Percentiles rank a stretch among this genome's conserved stretches.
Conservation (phyloP, 306 rosid species). For the Cyamopsis tetragonoloba region DNA sequence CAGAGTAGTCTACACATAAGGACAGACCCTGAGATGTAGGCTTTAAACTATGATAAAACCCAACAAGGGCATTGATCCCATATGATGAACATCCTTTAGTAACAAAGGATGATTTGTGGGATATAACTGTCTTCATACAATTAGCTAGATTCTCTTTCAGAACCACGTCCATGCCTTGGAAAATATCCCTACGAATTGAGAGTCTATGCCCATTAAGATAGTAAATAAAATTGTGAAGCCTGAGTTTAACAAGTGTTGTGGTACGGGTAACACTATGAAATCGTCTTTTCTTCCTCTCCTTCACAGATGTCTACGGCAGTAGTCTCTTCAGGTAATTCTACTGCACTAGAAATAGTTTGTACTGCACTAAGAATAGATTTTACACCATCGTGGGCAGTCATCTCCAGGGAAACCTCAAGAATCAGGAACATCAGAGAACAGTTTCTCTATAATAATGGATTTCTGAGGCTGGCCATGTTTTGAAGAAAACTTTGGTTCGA, state of each 20-base stretch:
- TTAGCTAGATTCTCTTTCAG: conserved; percentile 65
- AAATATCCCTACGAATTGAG: conserved; percentile 58
- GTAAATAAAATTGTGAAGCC: conserved; percentile 46
- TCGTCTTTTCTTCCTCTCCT: conserved; percentile 49
- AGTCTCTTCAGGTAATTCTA: conserved; percentile 52
- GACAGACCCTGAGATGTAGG: conserved; percentile 62
- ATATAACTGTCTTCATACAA: conserved; percentile 54
- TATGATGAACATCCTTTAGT: conserved; percentile 42
- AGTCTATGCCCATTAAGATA: conserved; percentile 38
- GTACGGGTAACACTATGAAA: conserved; percentile 40
- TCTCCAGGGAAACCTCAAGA: conserved; percentile 41
- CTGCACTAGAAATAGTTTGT: conserved; percentile 58
- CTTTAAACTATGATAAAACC: conserved; percentile 57
- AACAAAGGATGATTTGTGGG: conserved; percentile 34
- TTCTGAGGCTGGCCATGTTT: conserved; percentile 40
- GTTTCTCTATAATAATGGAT: conserved; percentile 46
- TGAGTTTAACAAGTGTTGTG: conserved; percentile 46
- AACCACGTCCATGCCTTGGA: conserved; percentile 75
- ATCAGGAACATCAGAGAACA: conserved; percentile 48
- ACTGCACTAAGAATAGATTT: no score
- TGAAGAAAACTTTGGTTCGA: conserved; percentile 38
- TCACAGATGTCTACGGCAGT: conserved; percentile 41
- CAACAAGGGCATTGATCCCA: conserved; percentile 50
- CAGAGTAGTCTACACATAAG: conserved; percentile 68
- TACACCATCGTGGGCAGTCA: conserved; percentile 70